These are phyloP conservation scores for Talaromyces sp. DNA, from an alignment of 2,329 filamentous ascomycete genomes.

Conservation along the genomic window DNA sequence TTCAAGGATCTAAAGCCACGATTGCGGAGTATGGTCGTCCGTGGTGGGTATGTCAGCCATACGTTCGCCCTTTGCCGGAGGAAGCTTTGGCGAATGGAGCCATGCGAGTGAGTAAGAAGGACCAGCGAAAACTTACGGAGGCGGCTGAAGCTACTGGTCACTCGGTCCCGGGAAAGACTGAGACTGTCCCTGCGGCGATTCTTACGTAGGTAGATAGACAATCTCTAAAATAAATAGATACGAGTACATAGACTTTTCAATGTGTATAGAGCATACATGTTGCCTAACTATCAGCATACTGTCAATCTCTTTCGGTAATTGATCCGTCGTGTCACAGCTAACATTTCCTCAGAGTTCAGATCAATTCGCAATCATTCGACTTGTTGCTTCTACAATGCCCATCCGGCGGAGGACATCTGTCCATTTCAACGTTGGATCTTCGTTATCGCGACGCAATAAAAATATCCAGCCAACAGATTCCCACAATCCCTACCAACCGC, in stretches of 20 bases:
- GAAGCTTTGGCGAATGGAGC: constrained; percentile 82
- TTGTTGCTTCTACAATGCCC: neutral
- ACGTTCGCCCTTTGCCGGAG: constrained; percentile 78
- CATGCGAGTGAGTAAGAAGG: constrained; percentile 68
- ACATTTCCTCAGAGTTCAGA: neutral
- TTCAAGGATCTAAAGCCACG: constrained; percentile 53
- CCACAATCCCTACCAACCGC: constrained; percentile 22
- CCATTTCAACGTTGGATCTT: neutral
- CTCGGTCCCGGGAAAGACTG: neutral
- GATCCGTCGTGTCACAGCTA: neutral
- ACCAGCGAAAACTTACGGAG: constrained; percentile 6
- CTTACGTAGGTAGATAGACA: neutral
- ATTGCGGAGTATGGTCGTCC: constrained; percentile 72
- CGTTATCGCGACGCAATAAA: constrained; percentile 23
- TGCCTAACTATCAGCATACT: neutral
- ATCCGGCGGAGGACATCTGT: neutral
- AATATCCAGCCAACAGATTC: constrained; percentile 23
- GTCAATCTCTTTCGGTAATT: neutral
- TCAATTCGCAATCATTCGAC: neutral
- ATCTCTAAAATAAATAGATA: neutral
- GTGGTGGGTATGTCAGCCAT: constrained; percentile 87
- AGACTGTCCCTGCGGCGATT: neutral
- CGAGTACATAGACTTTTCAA: neutral
- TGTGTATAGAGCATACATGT: constrained; percentile 1
- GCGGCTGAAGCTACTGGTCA: neutral